phyloP scores from a whole-genome alignment of 495 filamentous ascomycete species.

The Xylaria scruposa region DNA sequence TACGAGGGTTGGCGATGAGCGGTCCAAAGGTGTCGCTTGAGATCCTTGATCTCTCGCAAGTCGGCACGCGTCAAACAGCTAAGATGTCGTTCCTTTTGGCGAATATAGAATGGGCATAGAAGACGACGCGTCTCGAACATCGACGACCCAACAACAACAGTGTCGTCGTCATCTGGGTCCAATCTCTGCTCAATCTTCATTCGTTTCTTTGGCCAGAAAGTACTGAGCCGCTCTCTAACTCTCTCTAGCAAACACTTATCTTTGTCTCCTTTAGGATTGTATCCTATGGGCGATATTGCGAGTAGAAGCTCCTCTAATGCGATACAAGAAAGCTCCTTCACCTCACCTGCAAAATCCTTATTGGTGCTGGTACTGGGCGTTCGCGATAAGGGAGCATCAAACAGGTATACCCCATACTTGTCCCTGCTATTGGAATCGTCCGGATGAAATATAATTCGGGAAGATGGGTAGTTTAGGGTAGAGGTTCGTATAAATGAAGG shows the following conservation, averaged over 20 bases:
- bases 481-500: neutral
- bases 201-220: neutral
- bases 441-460: neutral
- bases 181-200: conserved; percentile 1
- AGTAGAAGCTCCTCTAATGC: conserved; percentile 17
- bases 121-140: neutral
- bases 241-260: neutral
- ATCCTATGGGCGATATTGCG: neutral
- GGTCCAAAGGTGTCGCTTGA: conserved; percentile 34
- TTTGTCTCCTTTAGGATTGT: neutral
- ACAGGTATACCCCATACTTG: neutral
- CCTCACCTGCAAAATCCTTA: neutral
- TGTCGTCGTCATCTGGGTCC: conserved; percentile 17
- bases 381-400: neutral
- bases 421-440: neutral
- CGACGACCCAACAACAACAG: neutral
- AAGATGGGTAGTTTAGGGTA: neutral
- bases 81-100: conserved; percentile 19
- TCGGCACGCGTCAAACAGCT: conserved; percentile 23
- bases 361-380: neutral
- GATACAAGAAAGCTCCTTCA: conserved; percentile 3
- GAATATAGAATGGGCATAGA: conserved; percentile 31
- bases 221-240: neutral
- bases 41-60: conserved; percentile 26
- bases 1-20: conserved; percentile 27